Evolutionary conservation across 441 rosid species (phyloP).

Genomic region (Adansonia gregorii): DNA sequence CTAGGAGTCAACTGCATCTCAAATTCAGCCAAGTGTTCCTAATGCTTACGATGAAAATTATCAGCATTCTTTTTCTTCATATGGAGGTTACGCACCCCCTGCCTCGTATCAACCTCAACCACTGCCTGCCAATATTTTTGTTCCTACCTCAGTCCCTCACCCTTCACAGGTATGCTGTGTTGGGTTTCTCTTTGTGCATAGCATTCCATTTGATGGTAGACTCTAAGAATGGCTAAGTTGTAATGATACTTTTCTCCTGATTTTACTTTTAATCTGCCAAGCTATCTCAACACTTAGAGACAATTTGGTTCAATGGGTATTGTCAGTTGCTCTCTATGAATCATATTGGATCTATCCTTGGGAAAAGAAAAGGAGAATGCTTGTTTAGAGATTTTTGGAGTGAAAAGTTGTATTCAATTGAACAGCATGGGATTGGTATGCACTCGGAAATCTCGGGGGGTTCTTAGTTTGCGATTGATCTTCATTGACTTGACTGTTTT

Average conservation of each 20-base stretch:
- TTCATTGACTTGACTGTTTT: conserved; percentile 7
- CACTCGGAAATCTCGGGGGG: neutral
- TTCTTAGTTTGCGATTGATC: neutral
- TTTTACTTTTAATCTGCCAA: neutral
- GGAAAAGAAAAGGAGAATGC: neutral
- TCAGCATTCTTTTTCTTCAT: conserved; percentile 57
- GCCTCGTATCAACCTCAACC: conserved; percentile 55
- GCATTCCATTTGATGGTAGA: conserved; percentile 2
- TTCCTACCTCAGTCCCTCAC: conserved; percentile 65
- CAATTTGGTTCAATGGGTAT: conserved; percentile 4
- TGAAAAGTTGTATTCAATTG: neutral
- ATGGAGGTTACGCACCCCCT: conserved; percentile 58
- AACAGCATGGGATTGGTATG: neutral
- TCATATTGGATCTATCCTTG: neutral
- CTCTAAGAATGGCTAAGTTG: neutral
- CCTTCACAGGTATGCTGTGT: conserved; percentile 56
- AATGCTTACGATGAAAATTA: conserved; percentile 62
- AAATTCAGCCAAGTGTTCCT: conserved; percentile 53
- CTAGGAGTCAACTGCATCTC: conserved; percentile 48
- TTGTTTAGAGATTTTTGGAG: neutral
- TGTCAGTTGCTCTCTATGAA: neutral
- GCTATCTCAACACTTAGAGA: neutral
- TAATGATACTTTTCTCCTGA: neutral
- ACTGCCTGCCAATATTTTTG: conserved; percentile 50
- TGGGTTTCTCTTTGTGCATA: neutral